phyloP scores from a whole-genome alignment of 768 basidiomycete genomes.

The Hygrophorus russula region DNA sequence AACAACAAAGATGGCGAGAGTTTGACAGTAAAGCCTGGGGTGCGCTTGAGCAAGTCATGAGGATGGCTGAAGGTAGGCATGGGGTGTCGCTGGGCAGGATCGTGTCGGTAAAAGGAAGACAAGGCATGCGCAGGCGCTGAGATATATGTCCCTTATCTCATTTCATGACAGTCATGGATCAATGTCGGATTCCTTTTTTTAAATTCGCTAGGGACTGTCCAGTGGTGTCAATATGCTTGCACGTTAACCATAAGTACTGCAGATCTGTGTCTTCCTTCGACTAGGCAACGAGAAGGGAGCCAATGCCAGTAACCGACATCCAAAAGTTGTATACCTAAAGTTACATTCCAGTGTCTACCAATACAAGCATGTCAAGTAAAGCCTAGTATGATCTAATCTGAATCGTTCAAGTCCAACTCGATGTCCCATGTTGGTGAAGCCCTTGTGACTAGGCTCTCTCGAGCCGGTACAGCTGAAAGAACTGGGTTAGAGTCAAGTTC shows the following conservation, averaged over 20 bases:
- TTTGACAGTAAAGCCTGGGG: conserved; percentile 30
- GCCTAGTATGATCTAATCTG: conserved; percentile 1
- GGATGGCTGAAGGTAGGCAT: conserved; percentile 48
- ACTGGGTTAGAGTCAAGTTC: conserved; percentile 37
- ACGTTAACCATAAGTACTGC: too few relatives aligned
- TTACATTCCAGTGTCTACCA: too few relatives aligned
- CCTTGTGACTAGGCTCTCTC: not conserved
- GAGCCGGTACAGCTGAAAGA: not conserved
- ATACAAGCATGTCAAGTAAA: too few relatives aligned
- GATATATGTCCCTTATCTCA: not conserved
- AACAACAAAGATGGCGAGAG: conserved; percentile 13
- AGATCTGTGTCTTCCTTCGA: too few relatives aligned
- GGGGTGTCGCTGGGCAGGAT: conserved; percentile 40
- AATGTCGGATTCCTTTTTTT: too few relatives aligned
- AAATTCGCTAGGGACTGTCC: too few relatives aligned
- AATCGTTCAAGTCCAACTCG: conserved; percentile 40
- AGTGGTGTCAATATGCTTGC: too few relatives aligned
- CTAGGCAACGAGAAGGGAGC: too few relatives aligned
- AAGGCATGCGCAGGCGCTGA: conserved; percentile 1
- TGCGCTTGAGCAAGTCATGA: conserved; percentile 40
- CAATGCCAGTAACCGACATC: too few relatives aligned
- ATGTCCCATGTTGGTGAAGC: conserved; percentile 66
- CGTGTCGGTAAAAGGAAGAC: conserved; percentile 8
- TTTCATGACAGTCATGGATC: too few relatives aligned
- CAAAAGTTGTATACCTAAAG: too few relatives aligned